Conservation (phyloP, 441 rosid species). For the Corymbia calophylla region DNA sequence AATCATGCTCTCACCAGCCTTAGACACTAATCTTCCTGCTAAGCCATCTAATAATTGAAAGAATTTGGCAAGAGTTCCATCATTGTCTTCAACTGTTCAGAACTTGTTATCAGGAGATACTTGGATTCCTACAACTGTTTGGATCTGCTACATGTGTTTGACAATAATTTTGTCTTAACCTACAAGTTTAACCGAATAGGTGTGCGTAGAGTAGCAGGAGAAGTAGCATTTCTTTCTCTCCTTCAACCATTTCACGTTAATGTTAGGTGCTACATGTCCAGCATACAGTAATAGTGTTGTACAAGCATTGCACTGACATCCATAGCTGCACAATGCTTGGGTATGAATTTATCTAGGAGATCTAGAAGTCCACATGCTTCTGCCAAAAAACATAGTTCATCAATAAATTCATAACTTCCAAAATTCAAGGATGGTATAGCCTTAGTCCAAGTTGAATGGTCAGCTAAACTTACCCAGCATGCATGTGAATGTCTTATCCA, state of each 20-base stretch:
- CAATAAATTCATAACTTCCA: neutral
- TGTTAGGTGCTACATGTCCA: neutral
- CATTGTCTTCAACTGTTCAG: neutral
- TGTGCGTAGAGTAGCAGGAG: neutral
- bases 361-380: neutral
- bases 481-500: neutral
- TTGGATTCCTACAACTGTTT: neutral
- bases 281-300: neutral
- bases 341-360: neutral
- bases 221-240: neutral
- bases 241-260: neutral
- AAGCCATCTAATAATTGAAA: neutral
- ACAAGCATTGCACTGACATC: neutral
- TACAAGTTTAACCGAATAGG: neutral
- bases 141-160: neutral
- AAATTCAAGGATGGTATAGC: neutral
- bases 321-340: neutral
- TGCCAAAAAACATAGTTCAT: neutral
- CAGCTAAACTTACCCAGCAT: neutral
- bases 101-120: neutral
- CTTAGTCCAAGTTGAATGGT: neutral
- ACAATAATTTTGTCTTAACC: neutral
- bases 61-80: neutral
- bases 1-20: neutral
- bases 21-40: neutral